Evolutionary conservation across 352 stramenopile genomes (phyloP).

Genomic region (Pythium diclinum): DNA sequence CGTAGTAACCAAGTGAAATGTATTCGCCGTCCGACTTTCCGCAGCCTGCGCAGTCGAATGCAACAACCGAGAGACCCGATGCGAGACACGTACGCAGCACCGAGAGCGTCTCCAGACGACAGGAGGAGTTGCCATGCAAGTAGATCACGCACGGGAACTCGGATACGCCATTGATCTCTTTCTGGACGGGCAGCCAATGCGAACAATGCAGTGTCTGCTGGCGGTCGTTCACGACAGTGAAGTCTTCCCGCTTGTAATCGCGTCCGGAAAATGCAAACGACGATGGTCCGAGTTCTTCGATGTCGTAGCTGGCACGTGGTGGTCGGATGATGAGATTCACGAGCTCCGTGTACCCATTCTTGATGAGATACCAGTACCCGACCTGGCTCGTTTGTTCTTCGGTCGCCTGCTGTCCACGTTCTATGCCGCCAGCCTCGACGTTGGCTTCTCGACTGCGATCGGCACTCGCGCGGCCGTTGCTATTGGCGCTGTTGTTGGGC

Average conservation of each 20-base stretch:
- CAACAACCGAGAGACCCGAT: slow-evolving; percentile 92
- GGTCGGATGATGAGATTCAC: slow-evolving; percentile 98
- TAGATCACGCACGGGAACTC: slow-evolving; percentile 94
- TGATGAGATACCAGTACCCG: slow-evolving; percentile 84
- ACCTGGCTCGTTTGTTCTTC: slow-evolving; percentile 78
- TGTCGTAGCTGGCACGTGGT: slow-evolving; percentile 90
- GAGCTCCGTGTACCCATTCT: slow-evolving; percentile 93
- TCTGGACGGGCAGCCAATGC: slow-evolving; percentile 87
- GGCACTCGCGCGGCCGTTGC: neutral
- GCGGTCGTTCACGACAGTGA: slow-evolving; percentile 78
- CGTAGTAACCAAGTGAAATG: slow-evolving; percentile 97
- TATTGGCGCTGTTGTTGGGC: slow-evolving; percentile 7
- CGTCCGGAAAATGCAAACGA: slow-evolving; percentile 89
- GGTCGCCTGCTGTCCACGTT: slow-evolving; percentile 61
- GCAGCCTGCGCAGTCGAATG: slow-evolving; percentile 97
- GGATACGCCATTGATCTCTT: slow-evolving; percentile 26
- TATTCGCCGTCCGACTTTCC: slow-evolving; percentile 96
- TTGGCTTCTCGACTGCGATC: neutral
- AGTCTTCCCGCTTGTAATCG: slow-evolving; percentile 90
- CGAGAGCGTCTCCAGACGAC: slow-evolving; percentile 92
- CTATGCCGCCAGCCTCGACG: slow-evolving; percentile 62
- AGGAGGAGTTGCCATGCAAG: slow-evolving; percentile 97
- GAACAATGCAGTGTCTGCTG: slow-evolving; percentile 91
- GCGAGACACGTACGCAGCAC: slow-evolving; percentile 87
- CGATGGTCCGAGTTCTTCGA: slow-evolving; percentile 88